Percentiles rank a stretch among this genome's conserved stretches.
Conservation (phyloP, 2,329 filamentous ascomycete species). For the Colletotrichum sidae region DNA sequence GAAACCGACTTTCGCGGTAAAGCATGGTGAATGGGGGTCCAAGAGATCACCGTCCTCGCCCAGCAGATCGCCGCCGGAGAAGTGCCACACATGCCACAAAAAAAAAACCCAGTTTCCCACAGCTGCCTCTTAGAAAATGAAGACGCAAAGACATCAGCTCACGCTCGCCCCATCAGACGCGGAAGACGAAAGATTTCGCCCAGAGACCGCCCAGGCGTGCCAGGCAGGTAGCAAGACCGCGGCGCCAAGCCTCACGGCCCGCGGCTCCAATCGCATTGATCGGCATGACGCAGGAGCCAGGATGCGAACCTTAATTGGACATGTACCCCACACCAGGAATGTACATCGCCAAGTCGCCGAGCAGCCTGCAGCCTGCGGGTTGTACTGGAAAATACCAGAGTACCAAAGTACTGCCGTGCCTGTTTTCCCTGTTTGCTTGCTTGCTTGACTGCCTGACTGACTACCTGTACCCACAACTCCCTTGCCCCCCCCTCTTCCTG, state of each 20-base stretch:
- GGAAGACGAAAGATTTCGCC: conserved; percentile 4
- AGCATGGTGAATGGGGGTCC: no score
- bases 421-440: conserved; percentile 21
- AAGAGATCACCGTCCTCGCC: no score
- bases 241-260: conserved; percentile 33
- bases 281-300: conserved; percentile 38
- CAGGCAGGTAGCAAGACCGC: conserved; percentile 20
- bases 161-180: no score
- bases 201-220: conserved; percentile 19
- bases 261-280: conserved; percentile 33
- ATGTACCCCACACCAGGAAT: conserved; percentile 29
- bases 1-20: no score
- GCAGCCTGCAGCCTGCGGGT: no score
- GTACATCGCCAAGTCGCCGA: no score
- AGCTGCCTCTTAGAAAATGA: no score
- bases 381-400: no score
- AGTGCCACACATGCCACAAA: no score
- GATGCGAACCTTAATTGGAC: conserved; percentile 37
- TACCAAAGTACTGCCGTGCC: not conserved
- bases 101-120: no score
- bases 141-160: no score
- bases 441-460: not conserved
- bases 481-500: not conserved
- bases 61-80: no score
- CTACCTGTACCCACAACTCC: not conserved